A percentile compares a stretch with the other conserved stretches of the same genome.
Conservation (phyloP, 225 moss, liverwort and hornwort genomes). For the Neckera pumila region DNA sequence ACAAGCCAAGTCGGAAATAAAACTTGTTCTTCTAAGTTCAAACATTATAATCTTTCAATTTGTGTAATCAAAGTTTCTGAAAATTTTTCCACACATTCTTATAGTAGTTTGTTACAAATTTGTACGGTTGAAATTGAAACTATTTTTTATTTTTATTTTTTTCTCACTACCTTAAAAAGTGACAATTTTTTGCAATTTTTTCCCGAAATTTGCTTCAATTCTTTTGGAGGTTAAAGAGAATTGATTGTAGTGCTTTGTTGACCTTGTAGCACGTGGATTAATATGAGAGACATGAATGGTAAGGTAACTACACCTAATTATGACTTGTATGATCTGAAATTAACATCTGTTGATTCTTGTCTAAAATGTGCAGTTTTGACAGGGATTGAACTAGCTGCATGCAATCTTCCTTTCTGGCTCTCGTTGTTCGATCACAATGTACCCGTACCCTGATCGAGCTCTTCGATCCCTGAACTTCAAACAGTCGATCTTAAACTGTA, state of each 20-base stretch:
- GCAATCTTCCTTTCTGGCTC: not conserved
- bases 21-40: not conserved
- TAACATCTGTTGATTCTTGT: not conserved
- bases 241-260: not conserved
- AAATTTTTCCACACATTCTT: not conserved
- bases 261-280: not conserved
- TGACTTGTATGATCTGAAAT: not conserved
- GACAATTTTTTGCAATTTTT: not conserved
- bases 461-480: not conserved
- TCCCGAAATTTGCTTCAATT: not conserved
- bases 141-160: not conserved
- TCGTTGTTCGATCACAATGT: not conserved
- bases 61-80: rapidly evolving
- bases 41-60: not conserved
- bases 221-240: not conserved
- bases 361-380: not conserved
- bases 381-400: not conserved
- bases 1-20: not conserved
- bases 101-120: not conserved
- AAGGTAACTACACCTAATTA: not conserved
- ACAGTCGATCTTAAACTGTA: not conserved
- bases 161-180: too few relatives aligned
- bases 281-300: not conserved
- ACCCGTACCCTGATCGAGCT: not conserved
- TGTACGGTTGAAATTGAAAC: not conserved